phyloP scores from a whole-genome alignment of 345 rosid genomes.

The Citrus glauca region DNA sequence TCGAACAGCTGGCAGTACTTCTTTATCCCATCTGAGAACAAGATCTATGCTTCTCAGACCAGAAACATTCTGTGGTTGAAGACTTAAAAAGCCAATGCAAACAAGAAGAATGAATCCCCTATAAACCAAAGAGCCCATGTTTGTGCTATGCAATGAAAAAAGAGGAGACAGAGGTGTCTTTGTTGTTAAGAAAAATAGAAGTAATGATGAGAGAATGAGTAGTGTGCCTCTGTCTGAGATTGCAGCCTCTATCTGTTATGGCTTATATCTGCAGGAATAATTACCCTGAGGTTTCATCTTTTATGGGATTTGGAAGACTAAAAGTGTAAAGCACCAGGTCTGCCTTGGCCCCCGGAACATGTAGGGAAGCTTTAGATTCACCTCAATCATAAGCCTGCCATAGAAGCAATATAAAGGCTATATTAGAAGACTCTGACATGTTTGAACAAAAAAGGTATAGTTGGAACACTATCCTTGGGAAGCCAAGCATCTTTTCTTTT shows the following conservation, averaged over 20 bases:
- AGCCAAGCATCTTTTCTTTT: conserved; percentile 57
- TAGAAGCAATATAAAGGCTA: conserved; percentile 55
- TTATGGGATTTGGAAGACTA: conserved; percentile 32
- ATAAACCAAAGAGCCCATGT: conserved; percentile 36
- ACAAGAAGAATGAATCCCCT: conserved; percentile 38
- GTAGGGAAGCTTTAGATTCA: conserved; percentile 53
- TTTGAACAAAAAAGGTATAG: conserved; percentile 69
- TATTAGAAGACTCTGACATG: conserved; percentile 65
- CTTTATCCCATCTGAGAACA: conserved; percentile 40
- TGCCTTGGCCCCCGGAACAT: conserved; percentile 36
- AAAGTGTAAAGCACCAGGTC: conserved; percentile 26
- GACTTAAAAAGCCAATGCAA: conserved; percentile 27
- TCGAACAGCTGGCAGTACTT: conserved; percentile 22
- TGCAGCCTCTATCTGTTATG: conserved; percentile 9
- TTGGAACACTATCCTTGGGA: conserved; percentile 62
- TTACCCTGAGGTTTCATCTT: conserved; percentile 20
- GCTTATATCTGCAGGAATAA: conserved; percentile 31
- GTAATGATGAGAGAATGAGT: conserved; percentile 12
- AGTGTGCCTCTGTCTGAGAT: conserved; percentile 6
- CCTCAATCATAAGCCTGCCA: conserved; percentile 43
- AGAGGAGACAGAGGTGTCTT: conserved; percentile 2
- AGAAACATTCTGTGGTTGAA: conserved; percentile 37
- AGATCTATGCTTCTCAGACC: conserved; percentile 35
- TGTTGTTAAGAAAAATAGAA: background rate
- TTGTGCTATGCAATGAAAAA: conserved; percentile 8